Evolutionary conservation across 2,329 filamentous ascomycete species (phyloP).

Genomic region (Ophiosphaerella korrae): DNA sequence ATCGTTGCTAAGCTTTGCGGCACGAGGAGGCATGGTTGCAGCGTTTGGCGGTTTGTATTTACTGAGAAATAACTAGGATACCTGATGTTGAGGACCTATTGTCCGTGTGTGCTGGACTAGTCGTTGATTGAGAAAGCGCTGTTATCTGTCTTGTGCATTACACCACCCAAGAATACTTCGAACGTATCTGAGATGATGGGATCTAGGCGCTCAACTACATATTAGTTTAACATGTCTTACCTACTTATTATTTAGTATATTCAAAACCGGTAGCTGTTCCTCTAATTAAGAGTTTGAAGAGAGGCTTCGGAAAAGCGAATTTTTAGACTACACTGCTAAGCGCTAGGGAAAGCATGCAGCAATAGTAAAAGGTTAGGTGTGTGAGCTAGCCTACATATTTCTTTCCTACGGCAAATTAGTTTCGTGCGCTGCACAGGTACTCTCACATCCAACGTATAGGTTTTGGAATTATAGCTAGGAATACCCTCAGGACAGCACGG

Average conservation of each 20-base stretch:
- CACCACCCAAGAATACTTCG: too few species aligned
- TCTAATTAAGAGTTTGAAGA: slow-evolving; percentile 17
- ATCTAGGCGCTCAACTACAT: slow-evolving; percentile 26
- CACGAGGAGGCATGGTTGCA: too few species aligned
- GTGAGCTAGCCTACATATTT: slow-evolving; percentile 5
- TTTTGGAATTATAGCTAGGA: slow-evolving; percentile 6
- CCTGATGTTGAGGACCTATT: slow-evolving; percentile 16
- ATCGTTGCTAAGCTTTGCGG: too few species aligned
- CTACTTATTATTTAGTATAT: slow-evolving; percentile 34
- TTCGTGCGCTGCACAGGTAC: slow-evolving; percentile 12
- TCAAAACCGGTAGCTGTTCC: slow-evolving; percentile 18
- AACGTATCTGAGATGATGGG: slow-evolving; percentile 23
- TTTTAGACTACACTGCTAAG: slow-evolving; percentile 38
- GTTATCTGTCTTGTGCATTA: too few species aligned
- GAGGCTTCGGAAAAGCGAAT: slow-evolving; percentile 17
- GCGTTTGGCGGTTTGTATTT: too few species aligned
- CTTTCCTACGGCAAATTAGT: not conserved
- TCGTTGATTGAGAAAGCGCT: too few species aligned
- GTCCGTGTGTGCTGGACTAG: slow-evolving; percentile 25
- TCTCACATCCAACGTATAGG: slow-evolving; percentile 6
- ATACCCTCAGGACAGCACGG: slow-evolving; percentile 11
- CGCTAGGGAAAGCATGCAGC: slow-evolving; percentile 31
- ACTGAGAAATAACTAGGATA: too few species aligned
- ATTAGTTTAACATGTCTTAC: slow-evolving; percentile 33
- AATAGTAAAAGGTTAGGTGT: slow-evolving; percentile 7